A percentile compares a stretch with the other conserved stretches of the same genome.
phyloP scores from a whole-genome alignment of 2,329 filamentous ascomycete species.

The Cadophora sp. region DNA sequence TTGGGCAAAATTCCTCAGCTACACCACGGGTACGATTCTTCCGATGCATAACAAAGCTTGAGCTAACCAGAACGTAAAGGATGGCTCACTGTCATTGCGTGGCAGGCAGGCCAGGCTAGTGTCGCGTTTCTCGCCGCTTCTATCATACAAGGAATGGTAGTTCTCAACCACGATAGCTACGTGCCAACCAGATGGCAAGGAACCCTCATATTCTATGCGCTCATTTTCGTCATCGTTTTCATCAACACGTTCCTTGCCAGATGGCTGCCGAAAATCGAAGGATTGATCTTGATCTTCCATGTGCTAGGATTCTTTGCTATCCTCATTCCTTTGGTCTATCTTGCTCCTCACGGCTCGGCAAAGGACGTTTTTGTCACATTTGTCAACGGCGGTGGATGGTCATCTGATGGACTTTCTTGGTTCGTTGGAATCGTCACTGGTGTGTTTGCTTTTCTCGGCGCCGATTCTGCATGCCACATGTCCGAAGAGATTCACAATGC shows the following conservation, averaged over 20 bases:
- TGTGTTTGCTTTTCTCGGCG: conserved; percentile 48
- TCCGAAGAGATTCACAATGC: conserved; percentile 56
- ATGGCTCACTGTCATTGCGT: conserved; percentile 58
- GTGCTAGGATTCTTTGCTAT: conserved; percentile 48
- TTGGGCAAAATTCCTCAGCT: conserved; percentile 59
- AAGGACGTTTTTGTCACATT: conserved; percentile 53
- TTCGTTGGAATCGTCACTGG: conserved; percentile 44
- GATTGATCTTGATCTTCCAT: conserved; percentile 56
- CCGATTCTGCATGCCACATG: conserved; percentile 34
- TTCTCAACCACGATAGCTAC: conserved; percentile 46
- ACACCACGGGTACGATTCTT: conserved; percentile 51
- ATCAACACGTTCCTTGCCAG: conserved; percentile 55
- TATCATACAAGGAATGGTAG: conserved; percentile 54
- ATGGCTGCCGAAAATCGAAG: conserved; percentile 57
- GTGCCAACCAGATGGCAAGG: conserved; percentile 49
- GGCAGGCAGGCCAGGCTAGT: conserved; percentile 47
- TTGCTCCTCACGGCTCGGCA: conserved; percentile 41
- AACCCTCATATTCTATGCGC: conserved; percentile 50
- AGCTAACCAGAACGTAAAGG: conserved; percentile 44
- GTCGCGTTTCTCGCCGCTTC: conserved; percentile 51
- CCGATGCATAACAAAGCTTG: background rate
- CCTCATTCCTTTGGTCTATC: conserved; percentile 45
- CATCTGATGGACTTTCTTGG: conserved; percentile 51
- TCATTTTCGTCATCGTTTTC: conserved; percentile 48
- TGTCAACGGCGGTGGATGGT: conserved; percentile 53